Evolutionary conservation across 371 early-diverging fungal genomes (phyloP).

Genomic region (Circinella umbellata): DNA sequence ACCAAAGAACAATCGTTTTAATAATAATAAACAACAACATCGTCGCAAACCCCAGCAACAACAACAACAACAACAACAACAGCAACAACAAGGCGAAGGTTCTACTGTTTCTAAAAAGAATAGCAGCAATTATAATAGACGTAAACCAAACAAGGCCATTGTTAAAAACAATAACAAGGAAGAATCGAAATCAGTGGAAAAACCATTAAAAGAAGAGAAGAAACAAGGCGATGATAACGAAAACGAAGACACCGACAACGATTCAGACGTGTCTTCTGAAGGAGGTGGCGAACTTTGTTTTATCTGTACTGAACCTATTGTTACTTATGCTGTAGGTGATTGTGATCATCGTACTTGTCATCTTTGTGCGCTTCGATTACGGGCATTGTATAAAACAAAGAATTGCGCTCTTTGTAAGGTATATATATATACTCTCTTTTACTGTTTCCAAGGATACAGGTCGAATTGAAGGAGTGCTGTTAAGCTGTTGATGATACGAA

Average conservation of each 20-base stretch:
- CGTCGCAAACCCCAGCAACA: conserved; percentile 4
- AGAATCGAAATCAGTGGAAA: too few species aligned
- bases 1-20: neutral
- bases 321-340: conserved; percentile 81
- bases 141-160: neutral
- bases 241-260: conserved; percentile 10
- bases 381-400: conserved; percentile 85
- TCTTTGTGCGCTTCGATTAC: conserved; percentile 84
- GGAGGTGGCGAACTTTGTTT: conserved; percentile 70
- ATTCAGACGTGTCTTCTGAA: conserved; percentile 16
- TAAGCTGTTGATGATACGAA: too few species aligned
- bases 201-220: neutral
- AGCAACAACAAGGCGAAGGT: conserved; percentile 18
- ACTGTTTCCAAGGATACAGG: neutral
- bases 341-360: conserved; percentile 95
- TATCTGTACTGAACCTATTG: conserved; percentile 90
- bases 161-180: too few species aligned
- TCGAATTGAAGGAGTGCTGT: too few species aligned
- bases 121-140: neutral
- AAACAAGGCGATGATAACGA: conserved; percentile 3
- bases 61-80: conserved; percentile 11
- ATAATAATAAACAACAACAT: conserved; percentile 5
- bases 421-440: conserved; percentile 6
- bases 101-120: neutral
- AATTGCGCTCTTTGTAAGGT: conserved; percentile 94